A percentile compares a stretch with the other conserved stretches of the same genome.
These are phyloP conservation scores for Parafenestella ontariensis DNA, from an alignment of 2,329 filamentous ascomycete species.

Conservation along the genomic window DNA sequence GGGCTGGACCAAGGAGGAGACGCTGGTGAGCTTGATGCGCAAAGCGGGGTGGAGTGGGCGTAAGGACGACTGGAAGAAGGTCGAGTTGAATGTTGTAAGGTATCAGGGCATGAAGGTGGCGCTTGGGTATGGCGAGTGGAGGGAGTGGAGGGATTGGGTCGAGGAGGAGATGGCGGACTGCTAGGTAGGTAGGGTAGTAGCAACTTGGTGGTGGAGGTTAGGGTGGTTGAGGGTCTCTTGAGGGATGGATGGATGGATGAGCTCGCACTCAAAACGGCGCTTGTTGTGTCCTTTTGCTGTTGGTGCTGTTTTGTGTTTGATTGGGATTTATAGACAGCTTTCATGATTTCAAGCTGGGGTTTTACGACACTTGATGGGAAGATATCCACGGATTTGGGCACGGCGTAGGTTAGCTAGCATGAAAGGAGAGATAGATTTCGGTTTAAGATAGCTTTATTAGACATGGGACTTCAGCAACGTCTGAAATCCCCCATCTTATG, in stretches of 20 bases:
- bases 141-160: conserved; percentile 80
- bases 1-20: conserved; percentile 94
- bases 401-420: neutral
- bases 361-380: neutral
- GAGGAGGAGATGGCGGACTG: conserved; percentile 43
- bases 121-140: conserved; percentile 75
- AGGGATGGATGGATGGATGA: neutral
- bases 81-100: conserved; percentile 78
- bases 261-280: too few species aligned
- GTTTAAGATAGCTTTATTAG: too few species aligned
- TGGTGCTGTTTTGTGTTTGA: neutral
- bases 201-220: too few species aligned
- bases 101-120: conserved; percentile 86
- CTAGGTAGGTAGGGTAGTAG: too few species aligned
- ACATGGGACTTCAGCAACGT: too few species aligned
- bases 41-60: conserved; percentile 90
- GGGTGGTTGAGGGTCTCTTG: too few species aligned
- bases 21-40: conserved; percentile 85
- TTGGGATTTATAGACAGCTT: neutral
- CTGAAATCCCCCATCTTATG: too few species aligned
- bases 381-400: neutral
- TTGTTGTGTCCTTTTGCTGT: neutral
- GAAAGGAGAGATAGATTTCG: neutral
- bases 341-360: neutral
- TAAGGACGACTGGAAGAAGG: conserved; percentile 73